A percentile compares a stretch with the other conserved stretches of the same genome.
phyloP scores from a whole-genome alignment of 2,329 filamentous ascomycete species.

The Tolypocladium cylindrosporum region DNA sequence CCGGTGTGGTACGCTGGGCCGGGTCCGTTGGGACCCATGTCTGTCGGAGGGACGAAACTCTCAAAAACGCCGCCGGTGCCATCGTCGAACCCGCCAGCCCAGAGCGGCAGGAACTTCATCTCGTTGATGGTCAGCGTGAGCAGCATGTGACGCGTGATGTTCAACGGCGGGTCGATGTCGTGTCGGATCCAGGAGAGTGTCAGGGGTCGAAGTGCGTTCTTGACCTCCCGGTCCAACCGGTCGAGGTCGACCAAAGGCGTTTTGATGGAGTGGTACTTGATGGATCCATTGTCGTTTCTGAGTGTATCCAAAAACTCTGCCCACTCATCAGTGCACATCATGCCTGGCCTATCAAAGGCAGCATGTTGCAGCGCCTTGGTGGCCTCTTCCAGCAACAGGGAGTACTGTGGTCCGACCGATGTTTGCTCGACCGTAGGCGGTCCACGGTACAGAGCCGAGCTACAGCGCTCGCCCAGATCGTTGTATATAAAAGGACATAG shows the following conservation, averaged over 20 bases:
- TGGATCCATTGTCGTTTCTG: not conserved
- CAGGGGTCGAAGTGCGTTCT: conserved; percentile 10
- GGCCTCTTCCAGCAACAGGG: not conserved
- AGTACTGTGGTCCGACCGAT: not conserved
- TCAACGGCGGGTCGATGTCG: conserved; percentile 22
- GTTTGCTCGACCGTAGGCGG: no score
- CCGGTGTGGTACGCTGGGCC: conserved; percentile 38
- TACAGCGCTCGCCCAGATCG: conserved; percentile 7
- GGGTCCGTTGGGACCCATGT: conserved; percentile 34
- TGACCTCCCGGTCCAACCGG: conserved; percentile 12
- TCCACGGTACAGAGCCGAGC: not conserved
- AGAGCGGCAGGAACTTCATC: conserved; percentile 53
- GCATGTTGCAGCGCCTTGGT: not conserved
- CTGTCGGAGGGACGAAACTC: conserved; percentile 26
- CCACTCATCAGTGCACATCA: not conserved
- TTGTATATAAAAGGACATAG: conserved; percentile 24
- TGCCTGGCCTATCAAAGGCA: not conserved
- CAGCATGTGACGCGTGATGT: conserved; percentile 33
- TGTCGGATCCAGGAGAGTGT: conserved; percentile 14
- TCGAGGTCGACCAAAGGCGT: conserved; percentile 10
- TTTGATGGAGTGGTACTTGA: not conserved
- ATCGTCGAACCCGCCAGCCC: conserved; percentile 49
- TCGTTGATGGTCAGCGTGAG: conserved; percentile 46
- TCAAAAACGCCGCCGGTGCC: conserved; percentile 41
- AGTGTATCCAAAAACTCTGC: not conserved